These are phyloP conservation scores for Nitzschia palea DNA, from an alignment of 108 stramenopile species.

Conservation along the genomic window DNA sequence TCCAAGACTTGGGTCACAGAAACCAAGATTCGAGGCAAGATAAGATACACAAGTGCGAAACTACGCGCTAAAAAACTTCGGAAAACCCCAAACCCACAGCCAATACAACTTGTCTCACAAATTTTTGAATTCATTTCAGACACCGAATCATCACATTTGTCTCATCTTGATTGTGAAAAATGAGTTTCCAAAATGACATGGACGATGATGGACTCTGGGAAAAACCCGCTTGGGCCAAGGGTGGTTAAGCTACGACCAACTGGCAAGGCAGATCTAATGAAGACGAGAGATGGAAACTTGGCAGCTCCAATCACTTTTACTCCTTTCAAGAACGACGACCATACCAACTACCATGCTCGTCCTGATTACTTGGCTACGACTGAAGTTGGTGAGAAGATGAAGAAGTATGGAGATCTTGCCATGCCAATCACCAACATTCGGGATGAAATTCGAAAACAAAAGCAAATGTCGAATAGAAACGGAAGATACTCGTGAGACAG, in stretches of 20 bases:
- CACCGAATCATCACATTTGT: too few relatives aligned
- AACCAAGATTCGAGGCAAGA: too few relatives aligned
- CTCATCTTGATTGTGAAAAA: too few relatives aligned
- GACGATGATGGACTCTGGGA: constrained; percentile 27
- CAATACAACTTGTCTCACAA: too few relatives aligned
- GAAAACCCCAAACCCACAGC: too few relatives aligned
- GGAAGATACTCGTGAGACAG: not conserved
- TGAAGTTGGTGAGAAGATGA: constrained; percentile 19
- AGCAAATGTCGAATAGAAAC: not conserved
- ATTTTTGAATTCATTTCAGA: too few relatives aligned
- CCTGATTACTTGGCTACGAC: constrained; percentile 15
- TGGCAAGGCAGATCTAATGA: constrained; percentile 22
- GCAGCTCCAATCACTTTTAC: constrained; percentile 43
- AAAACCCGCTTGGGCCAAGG: constrained; percentile 34
- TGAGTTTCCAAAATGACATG: constrained; percentile 12
- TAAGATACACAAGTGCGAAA: too few relatives aligned
- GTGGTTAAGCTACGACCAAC: constrained; percentile 23
- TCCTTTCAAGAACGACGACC: constrained; percentile 42
- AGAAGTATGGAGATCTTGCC: constrained; percentile 22
- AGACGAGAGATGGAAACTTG: constrained; percentile 10
- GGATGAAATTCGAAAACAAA: constrained; percentile 9
- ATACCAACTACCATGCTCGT: constrained; percentile 30
- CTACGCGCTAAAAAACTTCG: too few relatives aligned
- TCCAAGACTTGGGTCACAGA: too few relatives aligned
- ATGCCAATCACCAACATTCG: constrained; percentile 41